phyloP scores from a whole-genome alignment of 257 asterid genomes.

The Solanum pennellii region DNA sequence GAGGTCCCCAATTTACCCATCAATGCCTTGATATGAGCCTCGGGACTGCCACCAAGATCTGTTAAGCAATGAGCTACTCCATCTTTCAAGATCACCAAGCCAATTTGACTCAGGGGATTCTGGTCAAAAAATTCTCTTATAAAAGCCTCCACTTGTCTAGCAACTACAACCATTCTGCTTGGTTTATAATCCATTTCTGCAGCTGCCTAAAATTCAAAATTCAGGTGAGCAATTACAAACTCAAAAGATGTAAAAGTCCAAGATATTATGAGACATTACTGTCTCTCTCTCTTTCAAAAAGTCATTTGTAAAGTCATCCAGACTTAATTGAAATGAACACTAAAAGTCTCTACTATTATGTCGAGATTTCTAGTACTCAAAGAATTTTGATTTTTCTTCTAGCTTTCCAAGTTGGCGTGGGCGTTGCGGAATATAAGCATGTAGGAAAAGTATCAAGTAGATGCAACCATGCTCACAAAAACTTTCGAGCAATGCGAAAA shows the following conservation, averaged over 20 bases:
- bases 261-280: not conserved
- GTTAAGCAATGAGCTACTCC: conserved; percentile 81
- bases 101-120: conserved; percentile 86
- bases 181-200: conserved; percentile 83
- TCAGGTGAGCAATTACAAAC: conserved; percentile 2
- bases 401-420: not conserved
- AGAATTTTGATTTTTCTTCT: not conserved
- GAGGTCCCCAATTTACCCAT: conserved; percentile 86
- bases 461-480: not conserved
- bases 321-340: not conserved
- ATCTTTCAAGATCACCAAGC: conserved; percentile 64
- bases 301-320: not conserved
- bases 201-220: conserved; percentile 57
- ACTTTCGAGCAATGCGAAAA: not conserved
- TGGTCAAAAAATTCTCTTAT: conserved; percentile 91
- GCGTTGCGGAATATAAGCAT: not conserved
- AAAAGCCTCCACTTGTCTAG: conserved; percentile 87
- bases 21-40: conserved; percentile 85
- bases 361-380: not conserved
- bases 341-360: not conserved
- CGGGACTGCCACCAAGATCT: conserved; percentile 97
- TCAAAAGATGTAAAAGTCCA: not conserved
- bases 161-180: conserved; percentile 75
- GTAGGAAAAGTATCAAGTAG: not conserved
- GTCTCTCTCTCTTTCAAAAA: not conserved